Evolutionary conservation across 2,329 filamentous ascomycete genomes (phyloP).

Genomic region (Sporothrix brasiliensis): DNA sequence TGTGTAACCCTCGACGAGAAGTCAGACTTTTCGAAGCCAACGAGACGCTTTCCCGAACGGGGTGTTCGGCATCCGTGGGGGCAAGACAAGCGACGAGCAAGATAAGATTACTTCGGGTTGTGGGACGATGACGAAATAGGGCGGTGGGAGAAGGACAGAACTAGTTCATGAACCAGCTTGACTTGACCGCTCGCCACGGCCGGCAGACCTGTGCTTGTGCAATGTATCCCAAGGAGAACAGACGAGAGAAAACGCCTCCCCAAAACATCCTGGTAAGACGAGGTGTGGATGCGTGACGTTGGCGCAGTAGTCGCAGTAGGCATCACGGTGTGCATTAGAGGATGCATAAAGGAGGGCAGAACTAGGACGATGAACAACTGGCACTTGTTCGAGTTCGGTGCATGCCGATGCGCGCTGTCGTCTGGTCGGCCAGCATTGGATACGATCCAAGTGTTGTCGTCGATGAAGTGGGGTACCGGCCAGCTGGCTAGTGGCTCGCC

Average conservation of each 20-base stretch:
- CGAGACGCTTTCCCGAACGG: conserved; percentile 1
- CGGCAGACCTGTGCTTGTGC: not conserved
- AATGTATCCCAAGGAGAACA: not conserved
- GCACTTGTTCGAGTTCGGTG: conserved; percentile 23
- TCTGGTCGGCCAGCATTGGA: not conserved
- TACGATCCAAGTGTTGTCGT: not conserved
- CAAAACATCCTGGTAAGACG: not conserved
- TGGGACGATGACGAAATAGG: conserved; percentile 20
- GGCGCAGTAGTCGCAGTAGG: not conserved
- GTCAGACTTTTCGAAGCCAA: conserved; percentile 5
- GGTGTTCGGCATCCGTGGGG: conserved; percentile 6
- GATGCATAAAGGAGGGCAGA: conserved; percentile 16
- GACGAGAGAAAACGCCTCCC: not conserved
- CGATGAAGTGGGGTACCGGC: conserved; percentile 10
- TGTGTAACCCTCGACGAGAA: not conserved
- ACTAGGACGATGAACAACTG: conserved; percentile 30
- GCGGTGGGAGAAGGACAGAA: not conserved
- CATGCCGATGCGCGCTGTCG: conserved; percentile 20
- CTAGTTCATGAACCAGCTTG: conserved; percentile 5
- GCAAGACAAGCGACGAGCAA: conserved; percentile 14
- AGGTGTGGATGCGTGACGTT: not conserved
- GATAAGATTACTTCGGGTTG: conserved; percentile 13
- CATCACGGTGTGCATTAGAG: conserved; percentile 15
- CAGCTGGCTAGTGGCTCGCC: conserved; percentile 35
- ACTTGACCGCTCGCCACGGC: not conserved